Evolutionary conservation across 192 early-diverging fungal species (phyloP), one percentile per base, ranked within the genome.

Genomic region (Coemansia sp.): DNA sequence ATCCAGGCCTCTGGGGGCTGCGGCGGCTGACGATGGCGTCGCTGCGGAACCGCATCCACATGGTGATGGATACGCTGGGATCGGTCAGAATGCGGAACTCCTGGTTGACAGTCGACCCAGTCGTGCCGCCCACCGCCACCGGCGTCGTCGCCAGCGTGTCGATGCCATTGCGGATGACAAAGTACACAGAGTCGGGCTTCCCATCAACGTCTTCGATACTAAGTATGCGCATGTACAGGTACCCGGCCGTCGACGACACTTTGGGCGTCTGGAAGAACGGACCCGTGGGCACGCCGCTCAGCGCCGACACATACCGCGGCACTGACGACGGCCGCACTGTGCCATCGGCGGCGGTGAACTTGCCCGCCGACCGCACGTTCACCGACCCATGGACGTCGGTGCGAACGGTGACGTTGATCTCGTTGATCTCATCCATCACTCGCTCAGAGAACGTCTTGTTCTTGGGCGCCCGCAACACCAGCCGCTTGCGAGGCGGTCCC

Each of bases 161-260:
- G 49, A 84, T 80, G 46, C 82, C 82, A n/a, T 84, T 84, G 74
- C 82, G 82, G 49, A 84, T 84, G 31, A 84, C 82, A 84, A 84
- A 84, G 72, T 84, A 84, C 40, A 84, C 62, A 20, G 82, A 71
- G 50, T 73, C 78, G 8, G 78, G 72, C 7, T 62, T 62, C 34
- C 70, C 74, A 49, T 80, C 74, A 39, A 84, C 73, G 43, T 84
- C 78, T 47, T 84, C 82, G 31, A 84, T 79, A 58, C 82, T 80
- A 15, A 84, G 69, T 13, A 84, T 84, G 40, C 78, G 78, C 78
- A 84, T 79, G 71, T 84, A 84, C 53, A 84, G 69, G 34, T 84
- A 84, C 0, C 82, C 82, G 12, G 74, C 57, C 61, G 76, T 76
- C 5, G 63, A 66, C 11, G 74, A 46, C 0, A 12, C 41, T 53